Evolutionary conservation across 1,139 yeast species (phyloP).

Genomic region (Yamadazyma membranifaciens): DNA sequence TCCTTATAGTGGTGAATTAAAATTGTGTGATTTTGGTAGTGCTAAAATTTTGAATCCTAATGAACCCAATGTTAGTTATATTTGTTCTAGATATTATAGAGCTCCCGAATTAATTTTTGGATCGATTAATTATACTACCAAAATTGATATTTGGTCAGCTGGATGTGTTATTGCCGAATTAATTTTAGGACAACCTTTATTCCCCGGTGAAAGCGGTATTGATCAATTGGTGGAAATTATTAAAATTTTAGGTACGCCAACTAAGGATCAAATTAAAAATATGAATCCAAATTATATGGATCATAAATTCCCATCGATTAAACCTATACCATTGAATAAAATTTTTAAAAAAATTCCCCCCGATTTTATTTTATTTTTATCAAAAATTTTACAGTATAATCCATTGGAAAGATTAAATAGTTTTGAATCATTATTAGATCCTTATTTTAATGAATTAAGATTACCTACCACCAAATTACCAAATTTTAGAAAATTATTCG

Average conservation of each 20-base stretch:
- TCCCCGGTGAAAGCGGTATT: conserved; percentile 97
- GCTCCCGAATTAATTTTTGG: conserved; percentile 90
- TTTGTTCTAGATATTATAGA: conserved; percentile 77
- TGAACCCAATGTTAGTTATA: conserved; percentile 75
- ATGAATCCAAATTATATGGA: conserved; percentile 99
- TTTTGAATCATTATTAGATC: conserved; percentile 64
- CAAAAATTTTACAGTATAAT: conserved; percentile 66
- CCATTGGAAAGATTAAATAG: conserved; percentile 73
- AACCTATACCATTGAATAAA: conserved; percentile 84
- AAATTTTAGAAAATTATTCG: conserved; percentile 46
- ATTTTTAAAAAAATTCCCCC: conserved; percentile 69
- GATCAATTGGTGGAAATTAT: conserved; percentile 97
- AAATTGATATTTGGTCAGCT: conserved; percentile 96
- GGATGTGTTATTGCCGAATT: conserved; percentile 98
- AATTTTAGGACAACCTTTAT: conserved; percentile 90
- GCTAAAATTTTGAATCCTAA: conserved; percentile 73
- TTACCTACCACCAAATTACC: conserved; percentile 55
- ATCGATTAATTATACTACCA: conserved; percentile 91
- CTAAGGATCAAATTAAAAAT: conserved; percentile 85
- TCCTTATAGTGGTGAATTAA: conserved; percentile 61
- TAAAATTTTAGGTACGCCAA: conserved; percentile 92
- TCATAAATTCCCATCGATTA: conserved; percentile 93
- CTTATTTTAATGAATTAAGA: conserved; percentile 76
- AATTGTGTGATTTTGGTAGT: conserved; percentile 81
- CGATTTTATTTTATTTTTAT: conserved; percentile 65